Base-by-base conservation (phyloP, 164 flowering plant species). In the Akebia trifoliata region DNA sequence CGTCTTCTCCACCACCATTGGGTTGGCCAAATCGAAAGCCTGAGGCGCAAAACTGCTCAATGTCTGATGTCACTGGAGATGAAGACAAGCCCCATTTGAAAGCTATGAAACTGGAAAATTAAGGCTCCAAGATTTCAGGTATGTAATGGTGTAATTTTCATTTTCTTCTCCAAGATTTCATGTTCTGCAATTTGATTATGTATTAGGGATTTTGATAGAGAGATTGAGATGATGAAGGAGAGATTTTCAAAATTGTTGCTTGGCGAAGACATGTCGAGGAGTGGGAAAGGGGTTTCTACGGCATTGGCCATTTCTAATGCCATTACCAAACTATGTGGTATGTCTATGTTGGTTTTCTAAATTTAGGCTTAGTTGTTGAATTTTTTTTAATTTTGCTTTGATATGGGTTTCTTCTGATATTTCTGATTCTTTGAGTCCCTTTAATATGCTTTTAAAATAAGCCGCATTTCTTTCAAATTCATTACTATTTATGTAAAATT, bases 241-340 rank as follows among this genome's bases (percentile, higher is more conserved):
- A 79, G 94, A 36, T 87, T n/a, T n/a, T n/a, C n/a, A n/a, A n/a
- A n/a, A n/a, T n/a, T n/a, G n/a, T n/a, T n/a, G n/a, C n/a, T n/a
- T n/a, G n/a, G n/a, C n/a, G n/a, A n/a, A n/a, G n/a, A n/a, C n/a
- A n/a, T n/a, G n/a, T n/a, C n/a, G n/a, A 94, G 97, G 6, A 80
- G 82, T 61, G 97, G 97, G 1, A 84, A 86, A 77, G 97, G 97
- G 28, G 97, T 87, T 56, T 84, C 77, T n/a, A n/a, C n/a, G n/a
- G n/a, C n/a, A n/a, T n/a, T n/a, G n/a, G n/a, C n/a, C n/a, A n/a
- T n/a, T n/a, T 60, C 63, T 92, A 4, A 85, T 96, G 18, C 54
- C 84, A 75, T 89, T 94, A 91, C 97, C 9, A 91, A 91, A 64
- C 82, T 91, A 30, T 86, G 84, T 66, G 96, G 97, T 91, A 81